These are phyloP conservation scores for Phytophthora colocasiae DNA, from an alignment of 352 stramenopile genomes.

Conservation along the genomic window DNA sequence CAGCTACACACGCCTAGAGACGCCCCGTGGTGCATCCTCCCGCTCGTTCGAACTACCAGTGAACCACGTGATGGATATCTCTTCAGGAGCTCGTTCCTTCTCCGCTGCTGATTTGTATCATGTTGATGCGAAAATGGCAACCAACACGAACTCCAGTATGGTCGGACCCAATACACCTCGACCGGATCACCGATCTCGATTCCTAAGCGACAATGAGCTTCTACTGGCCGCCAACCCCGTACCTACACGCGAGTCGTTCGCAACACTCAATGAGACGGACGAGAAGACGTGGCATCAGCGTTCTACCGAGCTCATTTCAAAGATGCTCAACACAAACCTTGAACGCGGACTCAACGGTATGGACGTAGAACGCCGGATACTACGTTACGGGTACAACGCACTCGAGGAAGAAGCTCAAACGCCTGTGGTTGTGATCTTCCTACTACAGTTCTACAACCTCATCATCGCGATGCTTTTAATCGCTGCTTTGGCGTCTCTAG, in stretches of 20 bases:
- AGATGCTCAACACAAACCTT: conserved; percentile 62
- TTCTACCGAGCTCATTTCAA: conserved; percentile 51
- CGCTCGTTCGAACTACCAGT: conserved; percentile 26
- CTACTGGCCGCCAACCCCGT: conserved; percentile 59
- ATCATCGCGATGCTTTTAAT: conserved; percentile 77
- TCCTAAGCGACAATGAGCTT: conserved; percentile 69
- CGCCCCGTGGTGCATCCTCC: conserved; percentile 28
- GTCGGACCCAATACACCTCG: conserved; percentile 18
- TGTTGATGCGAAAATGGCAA: conserved; percentile 35
- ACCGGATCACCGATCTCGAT: conserved; percentile 58
- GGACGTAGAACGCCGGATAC: conserved; percentile 51
- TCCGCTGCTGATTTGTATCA: conserved; percentile 40
- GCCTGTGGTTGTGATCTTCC: conserved; percentile 67
- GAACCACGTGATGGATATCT: conserved; percentile 37
- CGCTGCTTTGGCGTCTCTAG: conserved; percentile 60
- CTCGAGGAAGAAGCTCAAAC: conserved; percentile 72
- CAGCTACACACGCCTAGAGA: conserved; percentile 34
- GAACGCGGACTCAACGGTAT: conserved; percentile 50
- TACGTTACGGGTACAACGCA: conserved; percentile 58
- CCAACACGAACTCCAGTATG: conserved; percentile 27
- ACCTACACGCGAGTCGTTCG: conserved; percentile 58
- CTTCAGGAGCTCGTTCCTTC: conserved; percentile 33
- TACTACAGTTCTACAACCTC: conserved; percentile 85
- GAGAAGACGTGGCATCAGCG: conserved; percentile 60
- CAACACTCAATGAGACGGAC: conserved; percentile 59